Percentiles rank a stretch among this genome's conserved stretches.
Evolutionary conservation across 805 yeast species (phyloP).

Genomic region (Starmera caribaea): DNA sequence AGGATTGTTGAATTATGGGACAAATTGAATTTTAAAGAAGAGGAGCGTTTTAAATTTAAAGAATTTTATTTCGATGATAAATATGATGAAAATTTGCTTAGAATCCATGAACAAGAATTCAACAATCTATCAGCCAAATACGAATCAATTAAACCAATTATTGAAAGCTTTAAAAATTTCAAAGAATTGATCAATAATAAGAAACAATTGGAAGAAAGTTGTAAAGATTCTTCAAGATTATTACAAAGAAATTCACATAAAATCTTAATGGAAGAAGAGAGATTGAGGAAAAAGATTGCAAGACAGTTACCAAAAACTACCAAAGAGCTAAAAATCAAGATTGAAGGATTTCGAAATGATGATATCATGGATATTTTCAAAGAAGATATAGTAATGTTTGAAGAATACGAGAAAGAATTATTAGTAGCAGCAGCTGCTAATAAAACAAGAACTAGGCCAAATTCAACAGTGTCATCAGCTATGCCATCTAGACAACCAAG

Average conservation of each 20-base stretch:
- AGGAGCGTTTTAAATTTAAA: slow-evolving; percentile 38
- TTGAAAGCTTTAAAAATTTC: slow-evolving; percentile 46
- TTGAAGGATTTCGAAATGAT: slow-evolving; percentile 40
- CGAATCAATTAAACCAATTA: slow-evolving; percentile 41
- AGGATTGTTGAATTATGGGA: slow-evolving; percentile 58
- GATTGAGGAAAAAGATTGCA: slow-evolving; percentile 54
- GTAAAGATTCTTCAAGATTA: slow-evolving; percentile 73
- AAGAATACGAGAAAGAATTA: slow-evolving; percentile 14
- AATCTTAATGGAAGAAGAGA: slow-evolving; percentile 73
- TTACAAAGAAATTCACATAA: slow-evolving; percentile 68
- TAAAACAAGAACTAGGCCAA: slow-evolving; percentile 6
- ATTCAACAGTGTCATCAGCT: slow-evolving; percentile 9
- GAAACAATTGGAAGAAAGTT: slow-evolving; percentile 50
- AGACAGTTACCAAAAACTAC: slow-evolving; percentile 60
- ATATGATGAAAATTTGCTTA: slow-evolving; percentile 51
- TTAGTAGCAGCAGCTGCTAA: slow-evolving; percentile 11
- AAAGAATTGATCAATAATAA: slow-evolving; percentile 52
- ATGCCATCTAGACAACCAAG: slow-evolving; percentile 13
- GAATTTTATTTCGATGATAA: slow-evolving; percentile 27
- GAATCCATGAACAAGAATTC: slow-evolving; percentile 57
- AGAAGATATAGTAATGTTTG: slow-evolving; percentile 21
- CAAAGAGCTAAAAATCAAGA: slow-evolving; percentile 35
- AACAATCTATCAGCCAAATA: slow-evolving; percentile 38
- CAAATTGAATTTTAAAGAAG: slow-evolving; percentile 44
- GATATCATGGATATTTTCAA: slow-evolving; percentile 20